A percentile compares a stretch with the other conserved stretches of the same genome.
Conservation (phyloP, 2,329 filamentous ascomycete species). For the Karstenula rhodostoma region DNA sequence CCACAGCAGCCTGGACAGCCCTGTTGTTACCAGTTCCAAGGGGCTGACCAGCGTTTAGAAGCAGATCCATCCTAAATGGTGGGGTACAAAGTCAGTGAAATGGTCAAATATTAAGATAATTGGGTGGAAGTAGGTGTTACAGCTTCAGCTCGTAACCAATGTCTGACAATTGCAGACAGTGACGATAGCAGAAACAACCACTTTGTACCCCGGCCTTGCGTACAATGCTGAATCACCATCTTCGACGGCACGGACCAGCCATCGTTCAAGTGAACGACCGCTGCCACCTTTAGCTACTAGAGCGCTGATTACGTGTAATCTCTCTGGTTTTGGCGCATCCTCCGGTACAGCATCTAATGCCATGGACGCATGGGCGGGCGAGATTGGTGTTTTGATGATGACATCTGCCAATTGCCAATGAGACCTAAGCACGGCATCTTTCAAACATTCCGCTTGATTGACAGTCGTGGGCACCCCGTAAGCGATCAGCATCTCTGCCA, state of each 20-base stretch:
- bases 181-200: too few species aligned
- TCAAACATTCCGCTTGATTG: slow-evolving; percentile 43
- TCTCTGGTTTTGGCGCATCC: slow-evolving; percentile 30
- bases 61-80: slow-evolving; percentile 37
- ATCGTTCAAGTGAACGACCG: slow-evolving; percentile 35
- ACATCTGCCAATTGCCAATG: slow-evolving; percentile 41
- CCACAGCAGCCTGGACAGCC: slow-evolving; percentile 34
- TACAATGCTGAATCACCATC: slow-evolving; percentile 38
- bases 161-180: too few species aligned
- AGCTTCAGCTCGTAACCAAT: too few species aligned
- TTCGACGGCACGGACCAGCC: slow-evolving; percentile 40
- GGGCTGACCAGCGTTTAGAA: slow-evolving; percentile 38
- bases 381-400: slow-evolving; percentile 35
- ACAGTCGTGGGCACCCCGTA: slow-evolving; percentile 39
- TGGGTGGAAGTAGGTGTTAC: too few species aligned
- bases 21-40: slow-evolving; percentile 29
- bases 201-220: too few species aligned
- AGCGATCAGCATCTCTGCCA: slow-evolving; percentile 42
- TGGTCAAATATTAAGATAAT: too few species aligned
- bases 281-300: slow-evolving; percentile 40
- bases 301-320: slow-evolving; percentile 34
- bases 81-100: too few species aligned
- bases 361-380: slow-evolving; percentile 37
- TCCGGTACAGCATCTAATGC: slow-evolving; percentile 34
- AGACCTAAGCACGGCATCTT: slow-evolving; percentile 33